Evolutionary conservation across 768 basidiomycete genomes (phyloP).

Genomic region (Mycena haematopus): DNA sequence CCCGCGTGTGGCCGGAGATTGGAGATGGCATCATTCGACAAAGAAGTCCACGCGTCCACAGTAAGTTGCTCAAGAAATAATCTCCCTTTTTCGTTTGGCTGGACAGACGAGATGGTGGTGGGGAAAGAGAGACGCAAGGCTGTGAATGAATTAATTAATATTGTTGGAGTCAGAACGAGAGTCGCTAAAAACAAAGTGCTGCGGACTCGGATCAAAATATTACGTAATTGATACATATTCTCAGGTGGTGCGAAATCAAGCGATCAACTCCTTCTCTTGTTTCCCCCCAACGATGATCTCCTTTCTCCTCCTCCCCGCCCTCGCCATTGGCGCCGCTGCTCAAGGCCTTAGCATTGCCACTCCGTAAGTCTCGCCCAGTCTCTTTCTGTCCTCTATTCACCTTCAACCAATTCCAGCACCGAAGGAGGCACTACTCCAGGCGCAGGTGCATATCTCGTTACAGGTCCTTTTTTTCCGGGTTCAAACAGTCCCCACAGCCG

Average conservation of each 20-base stretch:
- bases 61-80: no score
- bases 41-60: no score
- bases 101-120: no score
- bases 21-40: not conserved
- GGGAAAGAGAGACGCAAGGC: no score
- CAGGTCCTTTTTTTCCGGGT: not conserved
- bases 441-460: slow-evolving; percentile 6
- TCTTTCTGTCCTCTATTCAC: not conserved
- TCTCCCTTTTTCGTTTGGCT: no score
- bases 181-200: not conserved
- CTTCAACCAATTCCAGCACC: slow-evolving; percentile 39
- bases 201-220: not conserved
- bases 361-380: slow-evolving; percentile 59
- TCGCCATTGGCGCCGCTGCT: slow-evolving; percentile 50
- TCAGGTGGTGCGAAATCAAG: no score
- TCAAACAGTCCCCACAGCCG: slow-evolving; percentile 33
- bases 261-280: slow-evolving; percentile 33
- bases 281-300: slow-evolving; percentile 55
- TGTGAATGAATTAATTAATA: no score
- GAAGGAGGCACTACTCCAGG: slow-evolving; percentile 19
- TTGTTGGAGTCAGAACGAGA: not conserved
- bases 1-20: not conserved
- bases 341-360: slow-evolving; percentile 67
- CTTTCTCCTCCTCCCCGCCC: slow-evolving; percentile 46
- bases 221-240: no score